These are phyloP conservation scores for Gnetum montanum DNA, from an alignment of 75 land plant species.

Conservation along the genomic window DNA sequence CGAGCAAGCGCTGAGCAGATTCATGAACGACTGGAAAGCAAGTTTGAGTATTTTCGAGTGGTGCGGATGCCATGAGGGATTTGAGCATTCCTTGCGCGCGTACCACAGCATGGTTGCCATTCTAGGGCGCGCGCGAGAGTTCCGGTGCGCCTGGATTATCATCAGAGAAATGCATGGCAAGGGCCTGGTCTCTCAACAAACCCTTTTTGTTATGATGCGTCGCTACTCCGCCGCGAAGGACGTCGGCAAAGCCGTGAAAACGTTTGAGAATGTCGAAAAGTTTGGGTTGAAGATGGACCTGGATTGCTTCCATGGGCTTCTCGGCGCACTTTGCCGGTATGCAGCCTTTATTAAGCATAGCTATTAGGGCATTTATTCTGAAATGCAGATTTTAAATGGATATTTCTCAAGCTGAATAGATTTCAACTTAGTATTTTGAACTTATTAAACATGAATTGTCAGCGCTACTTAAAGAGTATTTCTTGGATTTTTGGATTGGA, in stretches of 20 bases:
- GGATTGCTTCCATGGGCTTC: slow-evolving; percentile 32
- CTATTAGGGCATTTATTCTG: too few relatives aligned
- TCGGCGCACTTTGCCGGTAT: slow-evolving; percentile 45
- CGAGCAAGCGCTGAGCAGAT: slow-evolving; percentile 23
- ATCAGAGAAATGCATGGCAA: slow-evolving; percentile 32
- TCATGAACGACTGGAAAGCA: slow-evolving; percentile 33
- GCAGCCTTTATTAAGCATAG: too few relatives aligned
- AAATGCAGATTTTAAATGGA: too few relatives aligned
- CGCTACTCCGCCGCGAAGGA: slow-evolving; percentile 41
- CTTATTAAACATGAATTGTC: too few relatives aligned
- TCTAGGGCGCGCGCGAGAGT: slow-evolving; percentile 38
- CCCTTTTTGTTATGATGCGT: slow-evolving; percentile 38
- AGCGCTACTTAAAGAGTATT: too few relatives aligned
- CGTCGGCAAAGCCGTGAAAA: slow-evolving; percentile 43
- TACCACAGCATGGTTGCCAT: slow-evolving; percentile 48
- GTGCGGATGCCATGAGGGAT: slow-evolving; percentile 40
- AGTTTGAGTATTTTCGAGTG: slow-evolving; percentile 48
- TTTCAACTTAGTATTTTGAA: too few relatives aligned
- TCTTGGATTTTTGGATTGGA: too few relatives aligned
- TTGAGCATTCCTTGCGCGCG: slow-evolving; percentile 21
- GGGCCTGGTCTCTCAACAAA: slow-evolving; percentile 28
- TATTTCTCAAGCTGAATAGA: too few relatives aligned
- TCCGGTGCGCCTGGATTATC: slow-evolving; percentile 30
- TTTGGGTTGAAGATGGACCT: slow-evolving; percentile 29
- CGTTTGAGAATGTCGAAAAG: slow-evolving; percentile 28